Base-by-base conservation (phyloP, 768 basidiomycete genomes). In the Leccinellum luteum region DNA sequence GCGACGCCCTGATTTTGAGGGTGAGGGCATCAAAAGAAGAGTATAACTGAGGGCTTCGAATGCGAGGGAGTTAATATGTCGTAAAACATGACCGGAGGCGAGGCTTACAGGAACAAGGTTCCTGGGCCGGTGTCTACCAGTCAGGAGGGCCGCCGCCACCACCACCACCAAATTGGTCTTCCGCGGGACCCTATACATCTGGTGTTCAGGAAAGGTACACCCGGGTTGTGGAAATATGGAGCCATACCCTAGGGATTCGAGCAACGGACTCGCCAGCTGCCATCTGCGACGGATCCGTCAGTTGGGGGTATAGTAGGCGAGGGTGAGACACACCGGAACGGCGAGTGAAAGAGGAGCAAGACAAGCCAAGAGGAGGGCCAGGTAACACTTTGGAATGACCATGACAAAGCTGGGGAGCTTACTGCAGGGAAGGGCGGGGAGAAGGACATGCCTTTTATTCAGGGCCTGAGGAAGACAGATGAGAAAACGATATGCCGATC, bases 311-410 rank as follows among this genome's bases (percentile, higher is more conserved):
- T 15, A 17, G 1, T 15, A 41, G 19, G 2, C 10, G 35, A 25
- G 25, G 23, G 5, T 12, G 17, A 28, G 45, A 38, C 66, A 27
- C 34, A 70, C 71, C 1, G 71, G 71, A 17, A 52, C 4, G 5
- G 70, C 69, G 9, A 66, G 14, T 0, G 70, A 70, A 17, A 70
- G 8, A 9, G 60, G 68, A 27, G 59, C 15, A 17, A 70, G 48
- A 51, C 60, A 62, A 14, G 59, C 58, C 30, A 70, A 35, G 38
- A 70, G 35, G 55, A 72, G 14, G n/a, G 52, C 59, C 28, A 69
- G 28, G 50, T 55, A 64, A 43, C 45, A 68, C 48, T 60, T 72
- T 51, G 58, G 0, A 21, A 57, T 4, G 50, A 60, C 27, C 69
- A 70, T 72, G 57, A 31, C 60, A 45, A 57, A 25, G 43, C 5